phyloP scores from a whole-genome alignment of 148 eudicot genomes.

The Drosera capensis region DNA sequence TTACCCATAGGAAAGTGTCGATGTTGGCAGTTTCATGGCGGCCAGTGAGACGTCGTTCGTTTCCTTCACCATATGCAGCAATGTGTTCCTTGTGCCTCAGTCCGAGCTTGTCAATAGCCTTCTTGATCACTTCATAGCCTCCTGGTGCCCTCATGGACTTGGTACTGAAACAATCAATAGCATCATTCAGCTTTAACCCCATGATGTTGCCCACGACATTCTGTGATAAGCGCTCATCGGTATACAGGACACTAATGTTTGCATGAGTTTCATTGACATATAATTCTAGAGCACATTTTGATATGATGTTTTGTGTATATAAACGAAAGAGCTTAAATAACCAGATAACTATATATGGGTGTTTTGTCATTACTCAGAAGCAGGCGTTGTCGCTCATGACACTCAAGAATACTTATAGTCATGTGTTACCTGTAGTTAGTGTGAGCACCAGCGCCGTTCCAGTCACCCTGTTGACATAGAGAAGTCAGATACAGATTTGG shows the following conservation, averaged over 20 bases:
- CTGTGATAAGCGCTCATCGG: too few relatives aligned
- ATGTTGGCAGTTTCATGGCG: slow-evolving; percentile 49
- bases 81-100: slow-evolving; percentile 40
- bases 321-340: too few relatives aligned
- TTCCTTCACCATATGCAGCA: slow-evolving; percentile 49
- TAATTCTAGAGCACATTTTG: too few relatives aligned
- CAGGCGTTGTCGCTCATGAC: too few relatives aligned
- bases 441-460: slow-evolving; percentile 78
- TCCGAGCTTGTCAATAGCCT: slow-evolving; percentile 38
- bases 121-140: slow-evolving; percentile 28
- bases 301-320: too few relatives aligned
- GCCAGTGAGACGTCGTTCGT: slow-evolving; percentile 49
- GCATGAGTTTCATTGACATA: background rate
- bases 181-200: background rate
- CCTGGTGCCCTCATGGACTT: slow-evolving; percentile 34
- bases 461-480: slow-evolving; percentile 30
- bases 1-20: slow-evolving; percentile 42
- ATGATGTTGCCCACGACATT: too few relatives aligned
- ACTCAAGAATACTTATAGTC: background rate
- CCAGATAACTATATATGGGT: too few relatives aligned
- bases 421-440: slow-evolving; percentile 41
- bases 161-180: slow-evolving; percentile 12
- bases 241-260: background rate
- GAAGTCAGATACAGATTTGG: background rate
- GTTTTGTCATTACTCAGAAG: background rate